Base-by-base conservation (phyloP, 2,329 filamentous ascomycete species). In the Colletotrichum kahawae region DNA sequence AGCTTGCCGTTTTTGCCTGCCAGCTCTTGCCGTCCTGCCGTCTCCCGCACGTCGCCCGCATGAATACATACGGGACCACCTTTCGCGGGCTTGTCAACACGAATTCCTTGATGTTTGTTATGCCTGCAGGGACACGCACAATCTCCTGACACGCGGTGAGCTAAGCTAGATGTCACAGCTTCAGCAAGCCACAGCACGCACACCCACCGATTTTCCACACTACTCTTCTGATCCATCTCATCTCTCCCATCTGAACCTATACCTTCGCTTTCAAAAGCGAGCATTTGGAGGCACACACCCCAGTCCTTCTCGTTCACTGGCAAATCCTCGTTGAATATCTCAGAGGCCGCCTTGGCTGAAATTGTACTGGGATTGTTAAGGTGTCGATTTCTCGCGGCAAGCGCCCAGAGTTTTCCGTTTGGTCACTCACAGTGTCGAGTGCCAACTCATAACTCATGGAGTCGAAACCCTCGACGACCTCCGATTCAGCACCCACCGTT, bases 131-230 rank as follows among this genome's bases (percentile, higher is more conserved):
- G 29, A 54, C 10, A 21, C 60, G 43, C 43, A 31, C 48, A 33
- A 21, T 33, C 51, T 63, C 71, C 60, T 60, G 43, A 33, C 56
- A 51, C 60, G 60, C 62, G 59, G 29, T 14, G 24, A 66, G 71
- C 54, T 29, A 43, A 57, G n/a, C 33, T 13, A 36, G 13, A 56
- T 63, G 54, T 48, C 69, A 36, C 60, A 63, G 68, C 54, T 72
- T 57, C 72, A 75, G 69, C 69, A 75, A 67, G 72, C 72, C 72
- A 75, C 72, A 43, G 33, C 13, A 21, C 36, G 33, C 13, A 21
- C 31, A 34, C 51, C 67, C 60, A 43, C 56, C 62, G 34, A 63
- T 27, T 43, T 33, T 43, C 38, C 56, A 24, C 27, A 56, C 56
- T 54, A 24, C 29, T 36, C 16, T 34, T n/a, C 33, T 51, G 36